Evolutionary conservation across 1,139 yeast species (phyloP).

Genomic region (Nadsonia commutata): DNA sequence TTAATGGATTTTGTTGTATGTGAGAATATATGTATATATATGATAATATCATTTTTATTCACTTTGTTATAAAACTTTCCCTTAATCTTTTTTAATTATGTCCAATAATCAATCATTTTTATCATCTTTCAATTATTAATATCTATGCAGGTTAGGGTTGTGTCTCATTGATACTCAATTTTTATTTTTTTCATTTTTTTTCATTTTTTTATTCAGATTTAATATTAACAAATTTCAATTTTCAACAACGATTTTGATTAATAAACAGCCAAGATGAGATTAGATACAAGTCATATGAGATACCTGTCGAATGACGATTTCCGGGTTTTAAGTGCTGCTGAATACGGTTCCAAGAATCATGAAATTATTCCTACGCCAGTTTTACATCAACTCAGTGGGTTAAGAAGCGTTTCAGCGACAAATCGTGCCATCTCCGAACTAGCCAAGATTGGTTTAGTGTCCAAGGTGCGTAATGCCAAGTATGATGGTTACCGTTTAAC

Average conservation of each 20-base stretch:
- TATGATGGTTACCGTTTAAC: conserved; percentile 85
- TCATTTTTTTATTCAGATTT: background rate
- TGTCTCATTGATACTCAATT: no score
- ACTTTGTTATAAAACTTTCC: no score
- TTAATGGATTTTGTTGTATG: no score
- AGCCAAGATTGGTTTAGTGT: conserved; percentile 69
- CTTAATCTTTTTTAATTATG: no score
- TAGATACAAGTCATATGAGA: conserved; percentile 87
- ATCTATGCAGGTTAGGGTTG: no score
- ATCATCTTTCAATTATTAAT: no score
- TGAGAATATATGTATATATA: no score
- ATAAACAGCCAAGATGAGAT: conserved; percentile 44
- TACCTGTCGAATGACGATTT: conserved; percentile 84
- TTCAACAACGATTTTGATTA: background rate
- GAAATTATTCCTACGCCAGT: conserved; percentile 85
- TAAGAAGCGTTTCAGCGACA: conserved; percentile 64
- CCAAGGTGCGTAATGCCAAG: conserved; percentile 62
- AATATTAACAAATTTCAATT: background rate
- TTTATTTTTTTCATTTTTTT: no score
- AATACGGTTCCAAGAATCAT: conserved; percentile 81
- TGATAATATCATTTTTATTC: no score
- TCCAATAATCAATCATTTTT: no score
- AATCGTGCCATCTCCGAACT: conserved; percentile 68
- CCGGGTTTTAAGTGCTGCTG: conserved; percentile 74
- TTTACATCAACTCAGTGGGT: conserved; percentile 66